These are phyloP conservation scores for Lodderomyces oxycetoniae DNA, from an alignment of 1,139 yeast species.

Conservation along the genomic window DNA sequence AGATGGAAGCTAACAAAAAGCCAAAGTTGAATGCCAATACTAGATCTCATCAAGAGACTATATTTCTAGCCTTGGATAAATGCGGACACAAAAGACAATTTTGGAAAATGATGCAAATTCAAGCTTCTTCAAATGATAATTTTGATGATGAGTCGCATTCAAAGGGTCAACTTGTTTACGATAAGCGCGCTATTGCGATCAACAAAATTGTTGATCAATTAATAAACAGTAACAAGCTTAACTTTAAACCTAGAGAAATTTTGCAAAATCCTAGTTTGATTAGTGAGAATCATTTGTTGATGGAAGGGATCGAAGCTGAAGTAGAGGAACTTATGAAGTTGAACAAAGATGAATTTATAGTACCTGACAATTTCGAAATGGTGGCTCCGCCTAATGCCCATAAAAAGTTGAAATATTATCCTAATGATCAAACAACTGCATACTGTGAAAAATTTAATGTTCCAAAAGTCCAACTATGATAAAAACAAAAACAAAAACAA, in stretches of 20 bases:
- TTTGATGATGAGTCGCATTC: background rate
- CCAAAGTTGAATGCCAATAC: background rate
- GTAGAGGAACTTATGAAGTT: constrained; percentile 13
- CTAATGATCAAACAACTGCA: constrained; percentile 32
- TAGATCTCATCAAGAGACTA: constrained; percentile 30
- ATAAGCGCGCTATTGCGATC: constrained; percentile 46
- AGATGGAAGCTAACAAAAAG: constrained; percentile 19
- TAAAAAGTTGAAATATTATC: constrained; percentile 26
- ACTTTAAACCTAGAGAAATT: constrained; percentile 10
- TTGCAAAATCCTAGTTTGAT: constrained; percentile 10
- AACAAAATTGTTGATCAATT: constrained; percentile 36
- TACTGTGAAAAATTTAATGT: constrained; percentile 26
- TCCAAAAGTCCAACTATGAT: constrained; percentile 5
- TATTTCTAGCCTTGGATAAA: constrained; percentile 80
- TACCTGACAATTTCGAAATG: constrained; percentile 25
- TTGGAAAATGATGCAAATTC: constrained; percentile 42
- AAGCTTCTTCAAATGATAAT: constrained; percentile 13
- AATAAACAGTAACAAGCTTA: constrained; percentile 6
- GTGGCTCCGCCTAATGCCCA: constrained; percentile 28
- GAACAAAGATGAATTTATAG: constrained; percentile 14
- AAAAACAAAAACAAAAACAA: background rate
- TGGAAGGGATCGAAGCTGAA: constrained; percentile 23
- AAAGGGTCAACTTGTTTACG: constrained; percentile 36
- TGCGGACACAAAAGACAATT: constrained; percentile 61
- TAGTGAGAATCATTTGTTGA: constrained; percentile 19